Evolutionary conservation across 2,329 filamentous ascomycete species (phyloP).

Genomic region (Cercospora zeae-maydis): DNA sequence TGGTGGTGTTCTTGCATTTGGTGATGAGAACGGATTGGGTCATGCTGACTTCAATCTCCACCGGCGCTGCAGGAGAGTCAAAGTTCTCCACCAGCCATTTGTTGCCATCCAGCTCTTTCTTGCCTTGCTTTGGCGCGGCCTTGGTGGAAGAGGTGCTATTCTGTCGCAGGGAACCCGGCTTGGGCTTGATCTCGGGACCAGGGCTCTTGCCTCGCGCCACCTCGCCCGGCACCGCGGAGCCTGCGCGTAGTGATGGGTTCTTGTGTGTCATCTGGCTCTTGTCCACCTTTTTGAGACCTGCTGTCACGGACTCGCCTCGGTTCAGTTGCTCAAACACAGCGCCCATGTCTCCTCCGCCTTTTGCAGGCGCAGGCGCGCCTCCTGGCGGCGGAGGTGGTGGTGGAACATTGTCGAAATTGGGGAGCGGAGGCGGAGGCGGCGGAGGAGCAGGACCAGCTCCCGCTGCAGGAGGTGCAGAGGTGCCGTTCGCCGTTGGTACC

Average conservation of each 20-base stretch:
- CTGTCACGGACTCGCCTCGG: conserved; percentile 81
- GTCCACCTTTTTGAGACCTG: conserved; percentile 87
- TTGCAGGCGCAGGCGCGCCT: conserved; percentile 51
- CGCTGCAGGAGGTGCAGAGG: conserved; percentile 52
- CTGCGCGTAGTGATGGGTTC: conserved; percentile 79
- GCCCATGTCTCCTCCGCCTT: conserved; percentile 60
- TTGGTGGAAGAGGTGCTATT: conserved; percentile 35
- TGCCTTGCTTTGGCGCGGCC: conserved; percentile 30
- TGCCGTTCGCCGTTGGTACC: conserved; percentile 32
- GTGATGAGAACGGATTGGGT: conserved; percentile 89
- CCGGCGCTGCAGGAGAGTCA: conserved; percentile 67
- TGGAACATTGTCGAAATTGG: conserved; percentile 44
- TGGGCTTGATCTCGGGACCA: conserved; percentile 68
- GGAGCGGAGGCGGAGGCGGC: conserved; percentile 63
- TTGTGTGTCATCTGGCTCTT: conserved; percentile 97
- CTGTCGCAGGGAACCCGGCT: conserved; percentile 49
- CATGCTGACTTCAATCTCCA: conserved; percentile 78
- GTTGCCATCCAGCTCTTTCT: conserved; percentile 58
- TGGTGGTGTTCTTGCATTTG: conserved; percentile 83
- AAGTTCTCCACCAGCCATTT: conserved; percentile 98
- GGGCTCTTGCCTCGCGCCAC: conserved; percentile 71
- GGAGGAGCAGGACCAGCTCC: conserved; percentile 59
- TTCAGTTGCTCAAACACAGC: conserved; percentile 93
- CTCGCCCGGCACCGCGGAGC: conserved; percentile 63
- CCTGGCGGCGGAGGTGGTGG: conserved; percentile 56